These are phyloP conservation scores for Pythium coloratum DNA, from an alignment of 352 stramenopile species.

Conservation along the genomic window DNA sequence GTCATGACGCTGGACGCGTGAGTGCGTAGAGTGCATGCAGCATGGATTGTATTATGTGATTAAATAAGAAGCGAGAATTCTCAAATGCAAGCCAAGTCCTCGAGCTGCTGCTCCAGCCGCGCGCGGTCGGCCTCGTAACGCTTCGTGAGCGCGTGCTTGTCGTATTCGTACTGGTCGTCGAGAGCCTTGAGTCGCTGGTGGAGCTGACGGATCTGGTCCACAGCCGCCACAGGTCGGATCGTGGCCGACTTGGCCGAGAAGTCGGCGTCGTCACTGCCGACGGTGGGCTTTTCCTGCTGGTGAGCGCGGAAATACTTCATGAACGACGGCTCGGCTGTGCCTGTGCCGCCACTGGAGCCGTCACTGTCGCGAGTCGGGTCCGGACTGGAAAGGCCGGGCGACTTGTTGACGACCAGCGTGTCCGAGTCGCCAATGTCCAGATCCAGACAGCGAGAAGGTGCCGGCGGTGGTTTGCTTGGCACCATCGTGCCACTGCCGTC, in stretches of 20 bases:
- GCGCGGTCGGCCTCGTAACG: conserved; percentile 50
- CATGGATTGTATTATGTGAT: not conserved
- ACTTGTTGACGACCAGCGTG: conserved; percentile 22
- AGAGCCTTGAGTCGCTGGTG: conserved; percentile 57
- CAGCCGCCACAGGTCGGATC: conserved; percentile 15
- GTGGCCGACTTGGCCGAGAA: conserved; percentile 23
- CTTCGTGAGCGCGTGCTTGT: conserved; percentile 37
- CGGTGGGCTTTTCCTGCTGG: conserved; percentile 27
- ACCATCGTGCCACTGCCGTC: conserved; percentile 39
- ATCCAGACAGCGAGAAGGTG: conserved; percentile 5
- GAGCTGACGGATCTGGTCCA: conserved; percentile 28
- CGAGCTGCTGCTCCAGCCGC: conserved; percentile 52
- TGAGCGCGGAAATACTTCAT: conserved; percentile 80
- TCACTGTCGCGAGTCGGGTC: conserved; percentile 9
- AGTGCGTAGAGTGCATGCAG: not conserved
- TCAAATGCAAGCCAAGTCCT: conserved; percentile 33
- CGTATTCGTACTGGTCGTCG: conserved; percentile 48
- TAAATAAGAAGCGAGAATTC: not conserved
- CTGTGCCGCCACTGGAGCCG: not conserved
- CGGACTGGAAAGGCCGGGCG: not conserved
- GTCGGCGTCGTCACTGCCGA: conserved; percentile 6
- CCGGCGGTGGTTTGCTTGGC: conserved; percentile 17
- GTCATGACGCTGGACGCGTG: conserved; percentile 82
- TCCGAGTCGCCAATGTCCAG: conserved; percentile 14
- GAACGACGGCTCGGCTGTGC: conserved; percentile 60